Evolutionary conservation across 441 rosid species (phyloP).

Genomic region (Erodium trifolium): DNA sequence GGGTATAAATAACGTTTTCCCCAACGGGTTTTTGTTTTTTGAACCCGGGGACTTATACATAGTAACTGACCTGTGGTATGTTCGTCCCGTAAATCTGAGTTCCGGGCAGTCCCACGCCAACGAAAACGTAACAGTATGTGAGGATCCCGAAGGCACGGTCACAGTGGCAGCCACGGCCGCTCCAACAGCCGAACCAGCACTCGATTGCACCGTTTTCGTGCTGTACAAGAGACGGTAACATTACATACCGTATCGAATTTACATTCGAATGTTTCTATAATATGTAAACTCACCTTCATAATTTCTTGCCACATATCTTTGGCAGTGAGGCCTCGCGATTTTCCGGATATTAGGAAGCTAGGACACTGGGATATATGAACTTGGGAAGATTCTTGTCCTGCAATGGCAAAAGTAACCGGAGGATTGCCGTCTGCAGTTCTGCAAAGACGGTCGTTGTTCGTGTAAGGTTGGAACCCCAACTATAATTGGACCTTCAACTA

Average conservation of each 20-base stretch:
- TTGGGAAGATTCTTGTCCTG: background rate
- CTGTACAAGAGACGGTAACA: background rate
- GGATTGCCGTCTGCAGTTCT: background rate
- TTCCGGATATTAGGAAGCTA: background rate
- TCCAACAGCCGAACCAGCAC: background rate
- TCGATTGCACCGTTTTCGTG: background rate
- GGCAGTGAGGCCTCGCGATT: background rate
- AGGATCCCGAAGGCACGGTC: background rate
- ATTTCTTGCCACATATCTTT: constrained; percentile 1
- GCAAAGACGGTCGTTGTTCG: background rate
- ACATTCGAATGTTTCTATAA: background rate
- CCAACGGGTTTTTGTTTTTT: too few relatives aligned
- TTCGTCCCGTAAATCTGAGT: background rate
- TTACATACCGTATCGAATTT: too few relatives aligned
- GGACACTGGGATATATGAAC: background rate
- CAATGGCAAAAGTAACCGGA: background rate
- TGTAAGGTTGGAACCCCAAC: too few relatives aligned
- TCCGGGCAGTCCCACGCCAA: constrained; percentile 8
- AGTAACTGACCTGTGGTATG: background rate
- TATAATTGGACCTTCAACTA: too few relatives aligned
- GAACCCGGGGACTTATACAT: background rate
- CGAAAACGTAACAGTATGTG: background rate
- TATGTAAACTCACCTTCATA: background rate
- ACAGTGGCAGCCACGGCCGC: background rate
- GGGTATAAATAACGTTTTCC: too few relatives aligned